phyloP scores from a whole-genome alignment of 768 basidiomycete genomes.

The Kondoa subrosea region DNA sequence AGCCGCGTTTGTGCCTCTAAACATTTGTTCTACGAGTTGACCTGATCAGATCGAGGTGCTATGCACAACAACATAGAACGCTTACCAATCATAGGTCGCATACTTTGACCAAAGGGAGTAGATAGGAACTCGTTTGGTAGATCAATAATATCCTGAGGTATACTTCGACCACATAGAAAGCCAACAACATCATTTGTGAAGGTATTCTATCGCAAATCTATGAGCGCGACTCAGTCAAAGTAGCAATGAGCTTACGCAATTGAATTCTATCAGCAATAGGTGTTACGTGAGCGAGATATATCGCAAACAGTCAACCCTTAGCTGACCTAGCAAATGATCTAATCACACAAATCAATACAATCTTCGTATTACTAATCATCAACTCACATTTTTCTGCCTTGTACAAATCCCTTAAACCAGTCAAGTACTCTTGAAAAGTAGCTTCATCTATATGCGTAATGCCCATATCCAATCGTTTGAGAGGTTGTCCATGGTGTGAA shows the following conservation, averaged over 20 bases:
- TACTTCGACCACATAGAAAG: constrained; percentile 22
- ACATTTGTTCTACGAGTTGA: not conserved
- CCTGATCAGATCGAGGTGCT: not conserved
- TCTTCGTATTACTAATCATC: constrained; percentile 33
- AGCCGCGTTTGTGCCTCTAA: not conserved
- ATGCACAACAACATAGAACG: constrained; percentile 10
- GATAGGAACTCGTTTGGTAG: constrained; percentile 20
- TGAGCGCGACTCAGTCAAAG: constrained; percentile 13
- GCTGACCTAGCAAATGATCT: too few relatives aligned
- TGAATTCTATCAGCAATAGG: not conserved
- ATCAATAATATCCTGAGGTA: constrained; percentile 22
- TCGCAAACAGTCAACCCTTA: too few relatives aligned
- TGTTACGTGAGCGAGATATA: too few relatives aligned
- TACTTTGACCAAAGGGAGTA: constrained; percentile 8
- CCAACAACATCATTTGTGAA: constrained; percentile 24
- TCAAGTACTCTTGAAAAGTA: constrained; percentile 69
- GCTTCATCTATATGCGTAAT: constrained; percentile 31
- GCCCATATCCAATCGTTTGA: constrained; percentile 10
- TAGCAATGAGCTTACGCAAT: constrained; percentile 2
- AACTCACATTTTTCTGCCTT: constrained; percentile 58
- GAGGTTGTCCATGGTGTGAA: constrained; percentile 41
- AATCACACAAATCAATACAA: not conserved
- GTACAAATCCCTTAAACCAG: constrained; percentile 57
- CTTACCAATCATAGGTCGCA: constrained; percentile 11
- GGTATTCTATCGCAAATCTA: constrained; percentile 27